Conservation (phyloP, 2,329 filamentous ascomycete species). For the Chaetomium strumarium region DNA sequence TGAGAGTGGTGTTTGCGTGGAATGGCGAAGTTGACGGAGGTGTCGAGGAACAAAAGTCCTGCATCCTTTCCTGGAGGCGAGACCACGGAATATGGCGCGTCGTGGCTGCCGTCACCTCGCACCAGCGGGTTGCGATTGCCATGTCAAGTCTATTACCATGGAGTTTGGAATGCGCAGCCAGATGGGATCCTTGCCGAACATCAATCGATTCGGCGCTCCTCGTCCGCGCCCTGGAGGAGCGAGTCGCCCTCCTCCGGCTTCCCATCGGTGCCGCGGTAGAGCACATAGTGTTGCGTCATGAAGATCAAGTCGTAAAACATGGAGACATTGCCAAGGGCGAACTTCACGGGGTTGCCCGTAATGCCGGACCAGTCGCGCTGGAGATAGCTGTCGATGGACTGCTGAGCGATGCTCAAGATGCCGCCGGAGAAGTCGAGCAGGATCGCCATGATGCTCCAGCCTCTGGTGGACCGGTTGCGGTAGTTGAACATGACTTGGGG, state of each 20-base stretch:
- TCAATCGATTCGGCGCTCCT: constrained; percentile 24
- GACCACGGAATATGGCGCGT: background rate
- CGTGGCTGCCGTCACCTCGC: background rate
- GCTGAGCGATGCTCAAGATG: constrained; percentile 72
- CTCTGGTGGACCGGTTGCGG: constrained; percentile 74
- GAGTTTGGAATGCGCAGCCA: background rate
- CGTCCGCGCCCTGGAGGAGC: constrained; percentile 31
- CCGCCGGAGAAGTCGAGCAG: constrained; percentile 79
- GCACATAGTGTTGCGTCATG: constrained; percentile 78
- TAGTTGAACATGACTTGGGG: constrained; percentile 82
- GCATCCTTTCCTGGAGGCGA: background rate
- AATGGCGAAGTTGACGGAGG: background rate
- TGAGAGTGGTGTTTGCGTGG: background rate
- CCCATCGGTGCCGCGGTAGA: constrained; percentile 51
- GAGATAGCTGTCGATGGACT: constrained; percentile 77
- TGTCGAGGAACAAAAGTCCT: background rate
- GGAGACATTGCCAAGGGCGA: constrained; percentile 77
- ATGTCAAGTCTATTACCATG: background rate
- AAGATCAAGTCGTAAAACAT: constrained; percentile 85
- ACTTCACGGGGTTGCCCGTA: constrained; percentile 86
- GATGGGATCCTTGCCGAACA: background rate
- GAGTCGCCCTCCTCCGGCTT: constrained; percentile 33
- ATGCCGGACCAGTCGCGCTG: constrained; percentile 86
- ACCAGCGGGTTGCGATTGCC: background rate
- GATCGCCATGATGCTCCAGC: constrained; percentile 83